Conservation (phyloP, 2,329 filamentous ascomycete genomes). For the Verruconis gallopava region DNA sequence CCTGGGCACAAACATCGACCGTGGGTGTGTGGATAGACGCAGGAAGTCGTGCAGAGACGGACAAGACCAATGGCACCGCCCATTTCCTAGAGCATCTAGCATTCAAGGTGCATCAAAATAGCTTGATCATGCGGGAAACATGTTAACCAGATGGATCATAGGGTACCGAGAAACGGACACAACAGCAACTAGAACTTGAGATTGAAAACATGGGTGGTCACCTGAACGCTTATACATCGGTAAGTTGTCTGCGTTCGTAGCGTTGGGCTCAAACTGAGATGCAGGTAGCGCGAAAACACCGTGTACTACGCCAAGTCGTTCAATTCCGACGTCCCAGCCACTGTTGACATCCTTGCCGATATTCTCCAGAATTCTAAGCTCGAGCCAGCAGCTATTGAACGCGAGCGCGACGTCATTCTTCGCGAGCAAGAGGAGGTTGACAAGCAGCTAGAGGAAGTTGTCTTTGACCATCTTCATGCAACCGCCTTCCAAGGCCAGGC, state of each 20-base stretch:
- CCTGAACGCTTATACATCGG: conserved; percentile 98
- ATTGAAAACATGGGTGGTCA: conserved; percentile 99
- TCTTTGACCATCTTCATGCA: conserved; percentile 97
- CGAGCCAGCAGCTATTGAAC: conserved; percentile 82
- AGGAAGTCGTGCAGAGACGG: conserved; percentile 92
- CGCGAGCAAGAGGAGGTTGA: conserved; percentile 99
- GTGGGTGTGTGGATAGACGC: conserved; percentile 99
- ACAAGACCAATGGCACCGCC: conserved; percentile 96
- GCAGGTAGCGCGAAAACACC: conserved; percentile 75
- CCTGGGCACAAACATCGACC: conserved; percentile 95
- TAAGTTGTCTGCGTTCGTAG: conserved; percentile 35
- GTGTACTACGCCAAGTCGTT: conserved; percentile 99
- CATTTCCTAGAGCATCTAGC: conserved; percentile 99
- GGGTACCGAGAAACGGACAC: conserved; percentile 88
- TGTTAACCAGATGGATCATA: conserved; percentile 27
- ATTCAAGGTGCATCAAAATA: conserved; percentile 65
- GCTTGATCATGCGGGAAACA: conserved; percentile 13
- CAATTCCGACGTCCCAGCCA: conserved; percentile 91
- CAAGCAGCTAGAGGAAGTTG: conserved; percentile 98
- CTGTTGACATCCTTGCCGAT: conserved; percentile 96
- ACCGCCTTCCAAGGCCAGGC: conserved; percentile 96
- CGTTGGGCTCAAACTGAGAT: conserved; percentile 4
- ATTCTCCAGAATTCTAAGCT: conserved; percentile 99
- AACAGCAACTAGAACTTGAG: conserved; percentile 96
- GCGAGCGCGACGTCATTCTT: conserved; percentile 96